Evolutionary conservation across 768 basidiomycete species (phyloP).

Genomic region (Psilocybe subaeruginosa): DNA sequence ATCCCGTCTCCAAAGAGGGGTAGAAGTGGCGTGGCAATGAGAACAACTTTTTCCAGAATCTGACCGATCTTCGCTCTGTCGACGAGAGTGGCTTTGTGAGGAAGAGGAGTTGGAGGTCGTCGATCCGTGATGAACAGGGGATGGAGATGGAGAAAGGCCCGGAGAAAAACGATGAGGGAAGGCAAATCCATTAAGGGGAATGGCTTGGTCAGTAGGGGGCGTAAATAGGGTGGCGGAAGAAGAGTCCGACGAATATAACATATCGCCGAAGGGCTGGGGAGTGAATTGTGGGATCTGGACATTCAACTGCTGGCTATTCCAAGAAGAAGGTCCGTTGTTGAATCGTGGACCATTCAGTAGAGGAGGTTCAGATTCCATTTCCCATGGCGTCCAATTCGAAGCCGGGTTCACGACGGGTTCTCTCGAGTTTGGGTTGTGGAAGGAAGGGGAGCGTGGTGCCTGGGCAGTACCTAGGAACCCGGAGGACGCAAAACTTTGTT

Average conservation of each 20-base stretch:
- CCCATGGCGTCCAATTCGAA: background rate
- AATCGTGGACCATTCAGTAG: slow-evolving; percentile 18
- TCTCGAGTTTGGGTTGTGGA: background rate
- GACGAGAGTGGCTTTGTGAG: slow-evolving; percentile 23
- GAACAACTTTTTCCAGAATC: slow-evolving; percentile 42
- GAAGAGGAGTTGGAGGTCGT: slow-evolving; percentile 23
- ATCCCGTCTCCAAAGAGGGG: slow-evolving; percentile 52
- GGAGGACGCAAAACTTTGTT: slow-evolving; percentile 7
- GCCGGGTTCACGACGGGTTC: background rate
- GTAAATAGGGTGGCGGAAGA: slow-evolving; percentile 28
- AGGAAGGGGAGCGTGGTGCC: slow-evolving; percentile 14
- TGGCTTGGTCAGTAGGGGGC: slow-evolving; percentile 21
- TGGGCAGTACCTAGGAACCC: slow-evolving; percentile 11
- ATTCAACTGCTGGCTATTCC: slow-evolving; percentile 23
- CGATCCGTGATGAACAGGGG: slow-evolving; percentile 25
- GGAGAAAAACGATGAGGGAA: slow-evolving; percentile 37
- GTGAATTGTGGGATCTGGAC: slow-evolving; percentile 31
- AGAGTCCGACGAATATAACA: slow-evolving; percentile 27
- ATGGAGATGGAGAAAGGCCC: slow-evolving; percentile 35
- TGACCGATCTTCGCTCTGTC: slow-evolving; percentile 32
- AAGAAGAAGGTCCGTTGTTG: slow-evolving; percentile 18
- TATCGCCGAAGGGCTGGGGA: slow-evolving; percentile 27
- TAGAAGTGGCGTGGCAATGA: slow-evolving; percentile 49
- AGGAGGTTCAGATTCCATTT: slow-evolving; percentile 15
- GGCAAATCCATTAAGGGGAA: slow-evolving; percentile 27